Evolutionary conservation across 257 asterid genomes (phyloP).

Genomic region (Solanum sitiens): DNA sequence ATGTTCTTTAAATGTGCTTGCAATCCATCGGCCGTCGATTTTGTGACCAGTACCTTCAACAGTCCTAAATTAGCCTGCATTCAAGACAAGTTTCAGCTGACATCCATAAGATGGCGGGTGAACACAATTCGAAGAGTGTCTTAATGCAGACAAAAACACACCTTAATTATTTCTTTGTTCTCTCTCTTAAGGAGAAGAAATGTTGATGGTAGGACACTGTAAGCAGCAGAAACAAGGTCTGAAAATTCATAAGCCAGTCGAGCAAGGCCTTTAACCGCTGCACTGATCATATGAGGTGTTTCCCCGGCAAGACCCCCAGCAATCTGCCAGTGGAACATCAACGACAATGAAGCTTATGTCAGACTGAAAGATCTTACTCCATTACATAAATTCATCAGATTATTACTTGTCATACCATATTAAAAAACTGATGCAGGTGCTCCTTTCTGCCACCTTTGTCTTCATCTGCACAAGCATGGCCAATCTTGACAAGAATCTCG

Average conservation of each 20-base stretch:
- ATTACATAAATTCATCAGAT: neutral
- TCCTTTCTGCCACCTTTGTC: slow-evolving; percentile 59
- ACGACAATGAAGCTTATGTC: neutral
- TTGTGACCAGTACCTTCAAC: slow-evolving; percentile 84
- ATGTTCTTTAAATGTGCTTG: slow-evolving; percentile 60
- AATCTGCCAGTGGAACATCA: slow-evolving; percentile 34
- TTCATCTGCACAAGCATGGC: slow-evolving; percentile 77
- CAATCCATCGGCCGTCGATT: slow-evolving; percentile 66
- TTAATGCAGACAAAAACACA: neutral
- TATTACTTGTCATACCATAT: slow-evolving; percentile 44
- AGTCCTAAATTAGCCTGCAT: slow-evolving; percentile 87
- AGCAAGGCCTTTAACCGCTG: slow-evolving; percentile 90
- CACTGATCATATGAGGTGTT: slow-evolving; percentile 91
- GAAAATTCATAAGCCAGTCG: slow-evolving; percentile 94
- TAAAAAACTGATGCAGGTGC: slow-evolving; percentile 46
- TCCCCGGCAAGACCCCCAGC: slow-evolving; percentile 93
- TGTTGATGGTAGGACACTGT: slow-evolving; percentile 67
- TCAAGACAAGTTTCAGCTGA: slow-evolving; percentile 2
- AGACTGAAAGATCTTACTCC: neutral
- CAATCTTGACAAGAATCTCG: slow-evolving; percentile 85
- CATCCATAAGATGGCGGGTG: neutral
- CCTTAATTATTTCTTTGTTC: slow-evolving; percentile 86
- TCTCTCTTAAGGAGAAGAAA: slow-evolving; percentile 77
- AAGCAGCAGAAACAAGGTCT: slow-evolving; percentile 69
- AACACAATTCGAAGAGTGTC: neutral